Evolutionary conservation across 805 yeast species (phyloP).

Genomic region (Wickerhamiella kazuoi): DNA sequence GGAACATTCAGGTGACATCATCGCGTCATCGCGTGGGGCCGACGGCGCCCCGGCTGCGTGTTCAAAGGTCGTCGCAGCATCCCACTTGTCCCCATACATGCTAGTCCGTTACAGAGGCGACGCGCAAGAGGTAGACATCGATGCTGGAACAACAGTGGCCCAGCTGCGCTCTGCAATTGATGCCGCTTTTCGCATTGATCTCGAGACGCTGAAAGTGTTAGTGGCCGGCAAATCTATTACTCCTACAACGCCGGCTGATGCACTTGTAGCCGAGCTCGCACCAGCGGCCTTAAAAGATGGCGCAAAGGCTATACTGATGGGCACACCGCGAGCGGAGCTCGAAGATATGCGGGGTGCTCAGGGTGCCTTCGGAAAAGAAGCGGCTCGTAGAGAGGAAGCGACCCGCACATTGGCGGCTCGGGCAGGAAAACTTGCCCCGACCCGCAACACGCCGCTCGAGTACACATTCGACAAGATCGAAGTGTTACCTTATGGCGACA

Average conservation of each 20-base stretch:
- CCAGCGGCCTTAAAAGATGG: background rate
- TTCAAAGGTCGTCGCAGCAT: no score
- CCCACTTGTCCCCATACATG: no score
- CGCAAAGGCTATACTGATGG: slow-evolving; percentile 18
- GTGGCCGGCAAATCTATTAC: slow-evolving; percentile 3
- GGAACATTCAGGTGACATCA: background rate
- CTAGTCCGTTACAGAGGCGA: slow-evolving; percentile 1
- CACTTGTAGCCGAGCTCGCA: background rate
- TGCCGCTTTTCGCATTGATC: background rate
- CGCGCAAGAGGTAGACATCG: background rate
- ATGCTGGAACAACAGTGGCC: background rate
- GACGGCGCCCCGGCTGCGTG: no score
- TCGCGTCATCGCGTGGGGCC: no score
- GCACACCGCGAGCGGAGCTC: slow-evolving; percentile 15
- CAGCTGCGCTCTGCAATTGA: background rate
- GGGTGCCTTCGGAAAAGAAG: slow-evolving; percentile 10
- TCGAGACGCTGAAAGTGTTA: background rate
- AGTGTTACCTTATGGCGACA: slow-evolving; percentile 20
- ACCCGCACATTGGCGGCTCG: slow-evolving; percentile 6
- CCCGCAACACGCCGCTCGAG: slow-evolving; percentile 2
- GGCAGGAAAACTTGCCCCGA: slow-evolving; percentile 4
- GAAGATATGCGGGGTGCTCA: slow-evolving; percentile 14
- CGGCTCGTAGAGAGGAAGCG: slow-evolving; percentile 8
- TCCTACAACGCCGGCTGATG: background rate
- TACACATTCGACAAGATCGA: slow-evolving; percentile 21